phyloP scores from a whole-genome alignment of 2,329 filamentous ascomycete genomes.

The Xylariaceae sp. region DNA sequence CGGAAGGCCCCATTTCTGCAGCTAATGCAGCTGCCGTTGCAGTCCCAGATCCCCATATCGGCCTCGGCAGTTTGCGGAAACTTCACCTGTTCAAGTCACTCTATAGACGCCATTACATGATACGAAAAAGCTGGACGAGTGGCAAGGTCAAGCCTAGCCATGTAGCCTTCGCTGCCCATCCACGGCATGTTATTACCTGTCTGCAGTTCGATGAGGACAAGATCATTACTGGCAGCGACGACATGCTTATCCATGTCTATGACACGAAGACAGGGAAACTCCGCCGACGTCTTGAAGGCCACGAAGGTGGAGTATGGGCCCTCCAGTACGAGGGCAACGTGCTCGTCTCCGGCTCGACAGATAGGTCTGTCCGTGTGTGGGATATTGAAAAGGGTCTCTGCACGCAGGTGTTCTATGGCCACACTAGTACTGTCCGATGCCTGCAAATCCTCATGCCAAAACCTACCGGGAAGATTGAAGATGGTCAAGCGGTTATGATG shows the following conservation, averaged over 20 bases:
- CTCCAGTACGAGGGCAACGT: conserved; percentile 94
- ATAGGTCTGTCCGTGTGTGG: conserved; percentile 98
- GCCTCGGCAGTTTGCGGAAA: conserved; percentile 71
- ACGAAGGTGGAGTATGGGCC: conserved; percentile 97
- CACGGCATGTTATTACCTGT: conserved; percentile 94
- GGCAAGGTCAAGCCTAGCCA: conserved; percentile 81
- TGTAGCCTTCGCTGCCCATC: conserved; percentile 93
- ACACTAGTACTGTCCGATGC: conserved; percentile 95
- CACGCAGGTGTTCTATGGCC: conserved; percentile 93
- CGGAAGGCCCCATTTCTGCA: conserved; percentile 80
- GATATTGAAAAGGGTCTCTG: conserved; percentile 91
- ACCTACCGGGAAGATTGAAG: conserved; percentile 64
- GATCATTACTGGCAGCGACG: conserved; percentile 94
- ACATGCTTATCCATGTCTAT: conserved; percentile 96
- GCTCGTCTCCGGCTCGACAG: conserved; percentile 91
- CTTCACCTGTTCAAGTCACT: conserved; percentile 95
- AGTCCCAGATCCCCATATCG: conserved; percentile 76
- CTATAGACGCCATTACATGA: conserved; percentile 88
- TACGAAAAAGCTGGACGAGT: conserved; percentile 88
- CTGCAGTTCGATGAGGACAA: conserved; percentile 98
- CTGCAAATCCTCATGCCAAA: conserved; percentile 90
- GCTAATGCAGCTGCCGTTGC: conserved; percentile 80
- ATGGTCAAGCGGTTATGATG: conserved; percentile 79
- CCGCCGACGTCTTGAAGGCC: conserved; percentile 78
- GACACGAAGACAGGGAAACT: conserved; percentile 91